Evolutionary conservation across 306 rosid species (phyloP).

Genomic region (Amphicarpaea edgeworthii): DNA sequence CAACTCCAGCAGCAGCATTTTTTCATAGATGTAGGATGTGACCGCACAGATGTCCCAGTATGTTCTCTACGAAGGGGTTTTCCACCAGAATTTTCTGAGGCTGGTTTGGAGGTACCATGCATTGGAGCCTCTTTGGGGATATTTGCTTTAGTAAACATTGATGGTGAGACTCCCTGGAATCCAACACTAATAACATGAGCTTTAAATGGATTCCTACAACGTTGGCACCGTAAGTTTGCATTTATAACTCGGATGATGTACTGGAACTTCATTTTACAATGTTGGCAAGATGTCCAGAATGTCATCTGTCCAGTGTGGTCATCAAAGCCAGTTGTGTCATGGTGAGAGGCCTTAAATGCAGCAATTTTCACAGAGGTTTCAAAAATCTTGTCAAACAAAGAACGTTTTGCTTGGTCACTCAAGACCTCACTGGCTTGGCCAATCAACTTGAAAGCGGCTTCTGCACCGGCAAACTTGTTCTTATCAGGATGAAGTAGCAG

Average conservation of each 20-base stretch:
- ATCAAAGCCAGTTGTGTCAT: conserved; percentile 4
- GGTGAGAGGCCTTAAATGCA: no score
- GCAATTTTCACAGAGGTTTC: no score
- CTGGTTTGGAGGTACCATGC: conserved; percentile 31
- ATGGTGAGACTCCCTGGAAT: conserved; percentile 38
- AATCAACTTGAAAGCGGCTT: conserved; percentile 67
- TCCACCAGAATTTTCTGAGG: conserved; percentile 33
- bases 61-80: conserved; percentile 16
- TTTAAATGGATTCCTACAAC: conserved; percentile 56
- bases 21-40: conserved; percentile 40
- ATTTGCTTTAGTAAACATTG: conserved; percentile 15
- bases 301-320: conserved; percentile 49
- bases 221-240: conserved; percentile 54
- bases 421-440: no score
- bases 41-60: background rate
- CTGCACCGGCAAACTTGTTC: conserved; percentile 86
- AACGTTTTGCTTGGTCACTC: no score
- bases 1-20: conserved; percentile 48
- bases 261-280: conserved; percentile 57
- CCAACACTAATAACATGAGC: conserved; percentile 52
- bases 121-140: conserved; percentile 44
- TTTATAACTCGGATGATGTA: conserved; percentile 42
- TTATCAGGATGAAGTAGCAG: conserved; percentile 92
- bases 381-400: no score
- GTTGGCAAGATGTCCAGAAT: conserved; percentile 75